Evolutionary conservation across 2,329 filamentous ascomycete species (phyloP).

Genomic region (Pseudogymnoascus sp.): DNA sequence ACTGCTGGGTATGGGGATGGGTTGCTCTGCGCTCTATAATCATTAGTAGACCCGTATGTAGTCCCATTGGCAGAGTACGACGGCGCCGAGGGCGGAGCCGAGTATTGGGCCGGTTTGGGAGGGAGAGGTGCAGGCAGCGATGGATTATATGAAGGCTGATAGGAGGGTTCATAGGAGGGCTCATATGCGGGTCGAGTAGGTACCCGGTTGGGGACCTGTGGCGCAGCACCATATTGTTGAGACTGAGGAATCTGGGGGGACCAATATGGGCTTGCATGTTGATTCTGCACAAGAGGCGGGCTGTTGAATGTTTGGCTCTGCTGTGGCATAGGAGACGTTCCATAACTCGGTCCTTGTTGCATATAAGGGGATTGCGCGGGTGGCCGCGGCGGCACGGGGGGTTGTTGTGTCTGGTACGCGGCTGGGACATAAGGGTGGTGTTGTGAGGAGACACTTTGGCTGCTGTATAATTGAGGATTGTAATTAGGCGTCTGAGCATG

Average conservation of each 20-base stretch:
- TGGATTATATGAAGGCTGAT: conserved; percentile 20
- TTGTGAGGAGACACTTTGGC: conserved; percentile 40
- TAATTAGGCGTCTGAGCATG: conserved; percentile 30
- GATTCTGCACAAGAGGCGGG: conserved; percentile 1
- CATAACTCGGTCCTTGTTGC: conserved; percentile 4
- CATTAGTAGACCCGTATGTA: conserved; percentile 15
- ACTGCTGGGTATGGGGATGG: conserved; percentile 18
- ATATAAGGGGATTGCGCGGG: conserved; percentile 22
- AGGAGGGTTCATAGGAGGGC: conserved; percentile 13
- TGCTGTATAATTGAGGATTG: conserved; percentile 40
- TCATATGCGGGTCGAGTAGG: conserved; percentile 15
- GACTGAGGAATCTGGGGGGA: conserved; percentile 10
- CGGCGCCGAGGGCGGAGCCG: conserved; percentile 15
- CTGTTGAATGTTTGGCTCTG: neutral
- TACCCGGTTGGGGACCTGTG: conserved; percentile 18
- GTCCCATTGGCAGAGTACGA: conserved; percentile 24
- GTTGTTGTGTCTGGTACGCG: conserved; percentile 35
- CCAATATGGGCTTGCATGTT: neutral
- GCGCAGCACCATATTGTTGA: conserved; percentile 19
- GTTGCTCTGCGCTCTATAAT: conserved; percentile 19
- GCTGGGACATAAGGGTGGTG: conserved; percentile 60
- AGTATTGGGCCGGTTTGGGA: conserved; percentile 20
- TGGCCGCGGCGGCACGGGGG: conserved; percentile 36
- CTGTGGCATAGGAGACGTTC: neutral
- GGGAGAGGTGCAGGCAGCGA: conserved; percentile 20